These are phyloP conservation scores for Nyssa sinensis DNA, from an alignment of 148 eudicot species.

Conservation along the genomic window DNA sequence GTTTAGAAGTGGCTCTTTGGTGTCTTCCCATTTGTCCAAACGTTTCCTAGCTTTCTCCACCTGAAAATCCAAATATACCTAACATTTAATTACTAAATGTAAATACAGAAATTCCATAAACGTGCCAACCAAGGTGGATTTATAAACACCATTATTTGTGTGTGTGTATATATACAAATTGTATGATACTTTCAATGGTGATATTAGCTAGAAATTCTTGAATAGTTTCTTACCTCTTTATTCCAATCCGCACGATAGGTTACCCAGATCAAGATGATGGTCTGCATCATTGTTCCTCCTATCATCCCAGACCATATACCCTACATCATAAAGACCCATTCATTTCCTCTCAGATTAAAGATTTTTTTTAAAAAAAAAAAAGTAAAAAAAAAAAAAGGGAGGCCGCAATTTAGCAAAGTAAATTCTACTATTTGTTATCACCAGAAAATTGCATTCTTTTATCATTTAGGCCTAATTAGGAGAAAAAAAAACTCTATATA, in stretches of 20 bases:
- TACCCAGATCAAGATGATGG: slow-evolving; percentile 45
- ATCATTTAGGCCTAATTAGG: no score
- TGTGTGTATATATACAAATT: no score
- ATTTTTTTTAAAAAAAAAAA: not conserved
- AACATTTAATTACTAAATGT: not conserved
- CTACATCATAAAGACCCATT: slow-evolving; percentile 22
- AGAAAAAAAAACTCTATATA: no score
- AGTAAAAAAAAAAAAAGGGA: not conserved
- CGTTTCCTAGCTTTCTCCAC: slow-evolving; percentile 30
- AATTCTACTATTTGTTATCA: no score
- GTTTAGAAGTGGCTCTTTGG: slow-evolving; percentile 11
- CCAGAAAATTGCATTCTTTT: no score
- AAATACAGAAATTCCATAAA: no score
- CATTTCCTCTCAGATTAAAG: not conserved
- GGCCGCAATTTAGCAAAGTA: no score
- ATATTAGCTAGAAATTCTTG: no score
- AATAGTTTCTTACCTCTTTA: slow-evolving; percentile 52
- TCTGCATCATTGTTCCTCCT: slow-evolving; percentile 79
- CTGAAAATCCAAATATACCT: slow-evolving; percentile 14
- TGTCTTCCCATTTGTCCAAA: slow-evolving; percentile 36
- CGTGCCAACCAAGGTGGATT: no score
- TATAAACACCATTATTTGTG: no score
- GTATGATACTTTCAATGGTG: no score
- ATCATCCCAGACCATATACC: slow-evolving; percentile 92
- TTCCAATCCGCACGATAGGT: slow-evolving; percentile 48